Evolutionary conservation across 371 early-diverging fungal species (phyloP).

Genomic region (Rhizopus arrhizus): DNA sequence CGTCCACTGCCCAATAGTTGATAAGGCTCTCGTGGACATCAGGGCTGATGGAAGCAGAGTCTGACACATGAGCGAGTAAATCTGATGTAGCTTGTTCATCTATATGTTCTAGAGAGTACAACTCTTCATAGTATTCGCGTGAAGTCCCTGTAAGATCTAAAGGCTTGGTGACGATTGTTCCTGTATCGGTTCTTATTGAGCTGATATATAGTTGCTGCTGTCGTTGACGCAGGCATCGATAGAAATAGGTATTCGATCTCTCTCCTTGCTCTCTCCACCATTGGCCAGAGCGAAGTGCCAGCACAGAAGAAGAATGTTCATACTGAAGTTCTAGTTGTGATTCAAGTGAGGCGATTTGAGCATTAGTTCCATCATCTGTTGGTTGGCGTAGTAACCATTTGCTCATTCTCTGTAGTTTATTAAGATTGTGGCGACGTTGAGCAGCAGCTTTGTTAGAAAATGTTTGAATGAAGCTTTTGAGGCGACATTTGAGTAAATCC

Average conservation of each 20-base stretch:
- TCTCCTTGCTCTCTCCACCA: conserved; percentile 40
- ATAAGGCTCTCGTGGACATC: background rate
- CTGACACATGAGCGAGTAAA: background rate
- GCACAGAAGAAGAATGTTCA: background rate
- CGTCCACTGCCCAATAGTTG: background rate
- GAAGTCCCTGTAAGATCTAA: conserved; percentile 6
- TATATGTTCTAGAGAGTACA: conserved; percentile 14
- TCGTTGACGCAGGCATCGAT: conserved; percentile 13
- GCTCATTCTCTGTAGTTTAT: no score
- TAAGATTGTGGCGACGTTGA: no score
- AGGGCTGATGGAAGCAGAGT: background rate
- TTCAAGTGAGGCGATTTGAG: conserved; percentile 29
- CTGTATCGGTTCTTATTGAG: conserved; percentile 6
- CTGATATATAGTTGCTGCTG: conserved; percentile 16
- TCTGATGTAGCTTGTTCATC: background rate
- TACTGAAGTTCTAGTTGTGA: no score
- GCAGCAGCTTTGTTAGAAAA: no score
- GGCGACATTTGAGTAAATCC: no score
- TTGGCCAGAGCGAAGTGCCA: conserved; percentile 5
- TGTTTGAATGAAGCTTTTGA: no score
- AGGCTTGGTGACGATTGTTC: background rate
- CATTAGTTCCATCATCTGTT: conserved; percentile 31
- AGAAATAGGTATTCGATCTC: conserved; percentile 32
- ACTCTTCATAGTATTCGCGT: background rate
- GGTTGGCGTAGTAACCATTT: conserved; percentile 13